phyloP scores from a whole-genome alignment of 179 eudicot genomes.

The Kewa caespitosa region DNA sequence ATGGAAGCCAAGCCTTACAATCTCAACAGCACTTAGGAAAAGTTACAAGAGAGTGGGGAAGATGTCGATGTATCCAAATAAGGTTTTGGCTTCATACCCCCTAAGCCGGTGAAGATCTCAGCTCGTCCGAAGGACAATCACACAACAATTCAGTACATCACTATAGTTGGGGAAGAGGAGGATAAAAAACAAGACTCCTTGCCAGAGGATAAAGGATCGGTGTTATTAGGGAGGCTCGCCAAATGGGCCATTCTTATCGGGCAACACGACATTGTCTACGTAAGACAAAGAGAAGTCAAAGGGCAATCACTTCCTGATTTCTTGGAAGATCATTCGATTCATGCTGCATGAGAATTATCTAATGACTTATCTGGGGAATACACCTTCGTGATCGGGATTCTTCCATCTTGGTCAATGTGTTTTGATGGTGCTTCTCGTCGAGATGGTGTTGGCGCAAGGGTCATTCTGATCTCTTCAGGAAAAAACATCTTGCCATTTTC shows the following conservation, averaged over 20 bases:
- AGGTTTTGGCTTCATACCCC: too few species aligned
- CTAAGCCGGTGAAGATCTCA: too few species aligned
- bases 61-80: too few species aligned
- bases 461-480: not conserved
- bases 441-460: not conserved
- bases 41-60: too few species aligned
- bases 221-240: not conserved
- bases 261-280: not conserved
- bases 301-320: too few species aligned
- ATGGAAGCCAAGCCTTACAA: too few species aligned
- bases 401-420: not conserved
- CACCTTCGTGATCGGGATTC: not conserved
- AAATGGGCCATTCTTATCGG: not conserved
- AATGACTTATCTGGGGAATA: not conserved
- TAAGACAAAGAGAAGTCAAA: conserved; percentile 1
- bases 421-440: not conserved
- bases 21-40: too few species aligned
- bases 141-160: too few species aligned
- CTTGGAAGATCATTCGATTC: not conserved
- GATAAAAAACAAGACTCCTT: too few species aligned
- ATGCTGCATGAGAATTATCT: not conserved
- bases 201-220: too few species aligned
- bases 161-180: too few species aligned
- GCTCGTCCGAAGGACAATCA: too few species aligned
- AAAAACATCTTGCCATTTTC: not conserved